Evolutionary conservation across 345 rosid species (phyloP), one percentile per base, ranked within the genome.

Genomic region (Gynandropsis gynandra): DNA sequence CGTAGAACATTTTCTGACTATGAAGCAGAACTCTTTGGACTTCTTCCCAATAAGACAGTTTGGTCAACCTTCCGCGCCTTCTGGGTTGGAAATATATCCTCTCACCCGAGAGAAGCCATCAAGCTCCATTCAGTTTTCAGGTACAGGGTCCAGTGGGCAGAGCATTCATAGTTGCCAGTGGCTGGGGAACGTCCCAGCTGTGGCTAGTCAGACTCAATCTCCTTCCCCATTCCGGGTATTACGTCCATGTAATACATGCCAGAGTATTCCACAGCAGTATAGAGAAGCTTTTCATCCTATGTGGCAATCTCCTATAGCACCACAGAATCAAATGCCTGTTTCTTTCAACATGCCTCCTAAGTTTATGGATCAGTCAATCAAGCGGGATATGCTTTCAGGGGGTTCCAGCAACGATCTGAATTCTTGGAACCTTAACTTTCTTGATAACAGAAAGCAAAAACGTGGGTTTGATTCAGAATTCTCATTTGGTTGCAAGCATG

Each of bases 401-500:
- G 58, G 47, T 45, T 52, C 75, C 18, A 54, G 66, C 36, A 62
- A 36, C 65, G 74, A 53, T 36, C 48, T 56, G 20, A 67, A 43
- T 40, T 58, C 67, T 41, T 45, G 54, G 42, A 72, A 53, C 63
- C 54, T 68, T 45, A 74, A 56, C 47, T 59, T 61, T 50, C 12
- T 68, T 52, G 64, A 52, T 59, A 41, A 44, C 29, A 52, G 65
- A 33, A 68, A 58, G 52, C 52, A 68, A 46, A 72, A 76, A 35
- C 55, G 52, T 40, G 70, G 70, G 16, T 42, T 45, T 66, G 39
- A 78, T 61, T 38, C 76, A 39, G 79, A 83, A 42, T 55, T 64
- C 52, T 73, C 80, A 16, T 52, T 52, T 73, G 52, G 78, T 65
- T 63, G 80, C 71, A 80, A 72, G 46, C 87, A 72, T 63, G 76